Evolutionary conservation across 2,329 filamentous ascomycete genomes (phyloP), one percentile per base, ranked within the genome.

Genomic region (Aspergillus sojae): DNA sequence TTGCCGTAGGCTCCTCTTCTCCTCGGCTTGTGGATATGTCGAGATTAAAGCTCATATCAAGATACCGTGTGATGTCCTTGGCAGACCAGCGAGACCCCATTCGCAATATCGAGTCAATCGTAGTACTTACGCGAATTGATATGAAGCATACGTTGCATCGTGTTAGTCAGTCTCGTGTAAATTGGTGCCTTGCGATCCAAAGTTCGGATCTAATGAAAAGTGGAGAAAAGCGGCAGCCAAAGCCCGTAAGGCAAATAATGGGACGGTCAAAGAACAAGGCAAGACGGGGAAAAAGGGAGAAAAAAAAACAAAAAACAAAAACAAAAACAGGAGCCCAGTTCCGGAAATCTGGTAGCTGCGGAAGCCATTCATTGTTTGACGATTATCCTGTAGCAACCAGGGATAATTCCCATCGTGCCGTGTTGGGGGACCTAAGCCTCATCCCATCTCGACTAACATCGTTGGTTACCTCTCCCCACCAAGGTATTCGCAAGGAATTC

Each of bases 141-240:
- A 55, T 55, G 52, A 55, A 55, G 52, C 52, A 39, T 55, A 34
- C 30, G 45, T 60, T 57, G 30, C 52, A 53, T 53, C 62, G 36
- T 39, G 36, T 43, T 43, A 45, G 57, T 30, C 39, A n/a, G 66
- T 68, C 67, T 67, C 66, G 63, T 54, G 32, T 68, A 64, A 26
- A 68, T 67, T 63, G 57, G 32, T 26, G 52, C 36, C 39, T 45
- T 52, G 55, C 34, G 28, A 57, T 58, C 41, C 48, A 60, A 56
- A 61, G 21, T 52, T 48, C 19, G 60, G 54, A 32, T 62, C 57
- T 32, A 65, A 60, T 55, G 54, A 63, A 63, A 65, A 61, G 66
- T 62, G 62, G 62, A 61, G 62, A 56, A 32, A 41, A 28, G 59
- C 64, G 59, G 64, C 58, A 62, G 39, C 36, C 36, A 57, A 55